These are phyloP conservation scores for Diphasiastrum complanatum DNA, from an alignment of 83 land plant species.

Conservation along the genomic window DNA sequence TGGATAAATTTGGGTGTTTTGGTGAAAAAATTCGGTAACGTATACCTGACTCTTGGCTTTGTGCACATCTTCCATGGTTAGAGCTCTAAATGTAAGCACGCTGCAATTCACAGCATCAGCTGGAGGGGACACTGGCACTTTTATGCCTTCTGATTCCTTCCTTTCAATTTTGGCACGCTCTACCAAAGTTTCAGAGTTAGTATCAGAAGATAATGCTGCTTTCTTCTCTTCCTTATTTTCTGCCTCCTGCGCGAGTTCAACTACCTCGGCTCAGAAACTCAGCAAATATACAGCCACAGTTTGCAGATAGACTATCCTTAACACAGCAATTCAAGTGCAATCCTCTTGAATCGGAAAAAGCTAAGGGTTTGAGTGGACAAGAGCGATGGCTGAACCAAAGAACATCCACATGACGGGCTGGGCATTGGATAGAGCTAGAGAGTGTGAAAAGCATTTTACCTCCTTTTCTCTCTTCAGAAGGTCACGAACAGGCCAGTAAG, in stretches of 20 bases:
- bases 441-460: too few relatives aligned
- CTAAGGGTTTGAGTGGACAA: not conserved
- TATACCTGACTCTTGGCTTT: slow-evolving; percentile 65
- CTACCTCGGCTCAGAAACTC: too few relatives aligned
- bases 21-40: not conserved
- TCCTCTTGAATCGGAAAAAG: too few relatives aligned
- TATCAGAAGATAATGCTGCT: too few relatives aligned
- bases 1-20: not conserved
- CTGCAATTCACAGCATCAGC: not conserved
- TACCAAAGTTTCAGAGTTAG: too few relatives aligned
- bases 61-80: slow-evolving; percentile 70
- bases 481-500: slow-evolving; percentile 71
- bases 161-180: slow-evolving; percentile 4
- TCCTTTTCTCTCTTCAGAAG: slow-evolving; percentile 45
- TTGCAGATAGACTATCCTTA: too few relatives aligned
- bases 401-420: not conserved
- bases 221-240: too few relatives aligned
- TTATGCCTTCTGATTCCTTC: slow-evolving; percentile 12
- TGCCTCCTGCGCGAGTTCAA: too few relatives aligned
- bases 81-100: slow-evolving; percentile 49
- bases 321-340: too few relatives aligned
- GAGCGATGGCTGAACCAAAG: too few relatives aligned
- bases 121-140: not conserved
- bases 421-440: slow-evolving; percentile 1
- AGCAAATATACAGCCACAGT: too few relatives aligned